Percentiles rank a stretch among this genome's conserved stretches.
These are phyloP conservation scores for Claviceps humidiphila DNA, from an alignment of 2,329 filamentous ascomycete genomes.

Conservation along the genomic window DNA sequence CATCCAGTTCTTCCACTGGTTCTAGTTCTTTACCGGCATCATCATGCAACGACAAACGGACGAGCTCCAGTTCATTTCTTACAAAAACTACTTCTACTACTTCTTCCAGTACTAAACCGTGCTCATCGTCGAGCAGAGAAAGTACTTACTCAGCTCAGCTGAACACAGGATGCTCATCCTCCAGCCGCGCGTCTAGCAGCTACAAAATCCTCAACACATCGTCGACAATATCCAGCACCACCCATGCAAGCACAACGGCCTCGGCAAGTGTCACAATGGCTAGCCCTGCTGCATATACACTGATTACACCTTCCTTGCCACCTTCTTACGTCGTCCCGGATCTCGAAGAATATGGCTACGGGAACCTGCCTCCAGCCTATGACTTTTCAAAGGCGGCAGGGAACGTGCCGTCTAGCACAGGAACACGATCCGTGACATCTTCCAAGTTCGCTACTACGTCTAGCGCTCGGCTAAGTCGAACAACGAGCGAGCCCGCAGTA, in stretches of 20 bases:
- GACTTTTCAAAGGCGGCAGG: background rate
- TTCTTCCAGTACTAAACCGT: background rate
- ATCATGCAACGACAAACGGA: slow-evolving; percentile 2
- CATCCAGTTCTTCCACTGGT: background rate
- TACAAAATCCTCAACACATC: background rate
- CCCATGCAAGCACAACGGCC: background rate
- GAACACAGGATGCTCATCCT: background rate
- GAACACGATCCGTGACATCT: background rate
- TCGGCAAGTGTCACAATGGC: background rate
- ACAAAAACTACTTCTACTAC: background rate
- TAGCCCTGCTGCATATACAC: slow-evolving; percentile 2
- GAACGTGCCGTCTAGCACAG: background rate
- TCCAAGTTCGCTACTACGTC: background rate
- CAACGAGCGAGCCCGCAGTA: background rate
- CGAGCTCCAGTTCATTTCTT: background rate
- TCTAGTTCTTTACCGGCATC: background rate
- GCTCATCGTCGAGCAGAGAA: background rate
- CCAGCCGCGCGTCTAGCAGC: background rate
- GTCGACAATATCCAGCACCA: background rate
- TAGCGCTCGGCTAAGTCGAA: background rate
- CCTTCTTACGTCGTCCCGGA: slow-evolving; percentile 5
- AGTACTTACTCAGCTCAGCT: background rate
- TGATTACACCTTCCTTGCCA: slow-evolving; percentile 1
- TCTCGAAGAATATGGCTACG: slow-evolving; percentile 7
- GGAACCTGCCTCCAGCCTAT: slow-evolving; percentile 3